These are phyloP conservation scores for Eucalyptus marginata DNA, from an alignment of 345 rosid species.

Conservation along the genomic window DNA sequence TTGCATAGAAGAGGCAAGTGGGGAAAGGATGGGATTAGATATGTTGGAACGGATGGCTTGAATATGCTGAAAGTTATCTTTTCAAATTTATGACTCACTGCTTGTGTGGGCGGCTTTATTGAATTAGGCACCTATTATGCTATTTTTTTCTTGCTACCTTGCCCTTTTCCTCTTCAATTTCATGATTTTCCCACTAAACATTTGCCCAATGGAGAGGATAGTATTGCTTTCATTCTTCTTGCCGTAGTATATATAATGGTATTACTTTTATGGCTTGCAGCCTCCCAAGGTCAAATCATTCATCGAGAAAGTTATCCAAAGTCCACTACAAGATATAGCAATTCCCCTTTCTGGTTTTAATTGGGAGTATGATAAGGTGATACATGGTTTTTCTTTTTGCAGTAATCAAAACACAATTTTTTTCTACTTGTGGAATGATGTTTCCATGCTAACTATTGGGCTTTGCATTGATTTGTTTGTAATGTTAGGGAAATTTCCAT, in stretches of 20 bases:
- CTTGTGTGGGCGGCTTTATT: not conserved
- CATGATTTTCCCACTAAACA: not conserved
- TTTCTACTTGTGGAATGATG: not conserved
- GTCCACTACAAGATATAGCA: slow-evolving; percentile 94
- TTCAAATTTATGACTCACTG: not conserved
- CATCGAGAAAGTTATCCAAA: slow-evolving; percentile 90
- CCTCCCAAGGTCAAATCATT: slow-evolving; percentile 81
- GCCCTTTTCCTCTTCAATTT: not conserved
- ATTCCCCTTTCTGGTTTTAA: slow-evolving; percentile 93
- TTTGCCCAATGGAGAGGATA: not conserved
- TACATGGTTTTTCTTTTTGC: not conserved
- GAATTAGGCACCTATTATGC: not conserved
- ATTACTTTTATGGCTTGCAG: slow-evolving; percentile 24
- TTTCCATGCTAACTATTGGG: not conserved
- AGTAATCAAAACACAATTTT: not conserved
- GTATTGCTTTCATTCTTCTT: not conserved
- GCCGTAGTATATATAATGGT: not conserved
- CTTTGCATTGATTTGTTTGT: slow-evolving; percentile 4
- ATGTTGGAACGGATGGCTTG: not conserved
- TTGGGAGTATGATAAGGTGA: slow-evolving; percentile 91
- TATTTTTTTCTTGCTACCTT: not conserved
- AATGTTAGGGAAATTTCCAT: slow-evolving; percentile 74
- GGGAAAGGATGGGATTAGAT: not conserved
- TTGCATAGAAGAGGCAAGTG: not conserved
- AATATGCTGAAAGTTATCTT: not conserved